These are phyloP conservation scores for Rossbeevera mucosa DNA, from an alignment of 768 basidiomycete genomes.

Conservation along the genomic window DNA sequence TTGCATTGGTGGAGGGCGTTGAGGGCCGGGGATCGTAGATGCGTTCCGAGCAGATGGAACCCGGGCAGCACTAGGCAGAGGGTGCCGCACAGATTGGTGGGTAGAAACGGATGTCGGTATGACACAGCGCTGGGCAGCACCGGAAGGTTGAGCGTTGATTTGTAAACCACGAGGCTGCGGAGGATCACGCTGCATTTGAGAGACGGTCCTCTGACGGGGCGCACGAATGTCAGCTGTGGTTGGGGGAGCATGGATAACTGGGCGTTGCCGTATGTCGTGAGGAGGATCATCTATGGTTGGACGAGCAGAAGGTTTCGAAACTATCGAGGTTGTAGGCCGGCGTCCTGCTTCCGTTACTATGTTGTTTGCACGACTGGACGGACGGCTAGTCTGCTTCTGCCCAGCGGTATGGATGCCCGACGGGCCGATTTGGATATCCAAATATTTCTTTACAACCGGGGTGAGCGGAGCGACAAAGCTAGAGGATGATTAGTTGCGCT, in stretches of 20 bases:
- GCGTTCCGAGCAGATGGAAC: background rate
- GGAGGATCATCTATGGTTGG: background rate
- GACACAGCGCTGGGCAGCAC: conserved; percentile 16
- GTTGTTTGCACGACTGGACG: conserved; percentile 21
- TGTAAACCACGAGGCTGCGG: conserved; percentile 16
- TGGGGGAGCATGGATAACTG: background rate
- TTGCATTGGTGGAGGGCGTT: conserved; percentile 23
- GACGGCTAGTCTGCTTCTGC: conserved; percentile 21
- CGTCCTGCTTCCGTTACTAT: conserved; percentile 7
- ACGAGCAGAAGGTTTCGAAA: conserved; percentile 13
- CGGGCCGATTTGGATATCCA: conserved; percentile 42
- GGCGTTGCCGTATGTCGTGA: conserved; percentile 7
- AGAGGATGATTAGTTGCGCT: conserved; percentile 7
- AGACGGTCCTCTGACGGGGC: conserved; percentile 17
- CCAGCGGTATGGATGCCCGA: background rate
- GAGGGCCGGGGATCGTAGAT: conserved; percentile 18
- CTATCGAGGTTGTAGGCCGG: conserved; percentile 7
- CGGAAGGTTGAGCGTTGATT: conserved; percentile 14
- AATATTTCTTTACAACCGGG: conserved; percentile 72
- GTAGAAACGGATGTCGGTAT: conserved; percentile 10
- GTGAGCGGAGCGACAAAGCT: conserved; percentile 74
- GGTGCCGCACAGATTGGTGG: conserved; percentile 10
- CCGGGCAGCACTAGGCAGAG: conserved; percentile 1
- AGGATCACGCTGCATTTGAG: conserved; percentile 16
- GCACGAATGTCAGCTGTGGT: conserved; percentile 4